These are phyloP conservation scores for Pseudofabraea citricarpa DNA, from an alignment of 2,329 filamentous ascomycete genomes.

Conservation along the genomic window DNA sequence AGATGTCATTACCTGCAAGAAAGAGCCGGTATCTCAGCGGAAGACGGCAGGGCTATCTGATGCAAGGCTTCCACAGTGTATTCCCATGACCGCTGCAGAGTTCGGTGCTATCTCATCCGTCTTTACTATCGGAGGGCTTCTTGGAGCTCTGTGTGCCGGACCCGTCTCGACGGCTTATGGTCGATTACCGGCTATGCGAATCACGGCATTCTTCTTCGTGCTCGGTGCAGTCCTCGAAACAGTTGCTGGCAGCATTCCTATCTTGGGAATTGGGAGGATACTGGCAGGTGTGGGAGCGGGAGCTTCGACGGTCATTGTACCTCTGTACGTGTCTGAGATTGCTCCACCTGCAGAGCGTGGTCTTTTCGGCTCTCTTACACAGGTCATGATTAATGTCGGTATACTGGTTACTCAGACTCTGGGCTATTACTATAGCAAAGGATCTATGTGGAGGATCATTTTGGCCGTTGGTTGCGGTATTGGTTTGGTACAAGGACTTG, in stretches of 20 bases:
- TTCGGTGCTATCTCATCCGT: conserved; percentile 86
- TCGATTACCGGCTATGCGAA: conserved; percentile 68
- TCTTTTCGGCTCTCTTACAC: conserved; percentile 79
- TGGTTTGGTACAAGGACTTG: conserved; percentile 60
- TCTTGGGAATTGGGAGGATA: conserved; percentile 70
- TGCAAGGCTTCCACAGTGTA: conserved; percentile 64
- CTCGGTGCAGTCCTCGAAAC: conserved; percentile 74
- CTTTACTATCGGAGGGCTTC: conserved; percentile 83
- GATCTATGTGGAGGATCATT: conserved; percentile 77
- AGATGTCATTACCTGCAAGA: conserved; percentile 84
- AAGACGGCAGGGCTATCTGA: conserved; percentile 16
- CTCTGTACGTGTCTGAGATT: conserved; percentile 90
- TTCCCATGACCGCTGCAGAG: conserved; percentile 76
- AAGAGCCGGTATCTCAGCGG: conserved; percentile 42
- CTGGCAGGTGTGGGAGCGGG: conserved; percentile 82
- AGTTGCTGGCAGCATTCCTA: conserved; percentile 58
- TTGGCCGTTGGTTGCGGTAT: conserved; percentile 68
- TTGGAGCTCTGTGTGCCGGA: conserved; percentile 76
- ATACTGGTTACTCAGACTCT: conserved; percentile 80
- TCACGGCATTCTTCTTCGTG: conserved; percentile 73
- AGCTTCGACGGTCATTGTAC: conserved; percentile 85
- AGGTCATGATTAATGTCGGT: conserved; percentile 89
- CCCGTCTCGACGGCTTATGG: conserved; percentile 75
- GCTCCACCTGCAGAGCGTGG: conserved; percentile 71
- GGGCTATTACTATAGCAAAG: conserved; percentile 82